A percentile compares a stretch with the other conserved stretches of the same genome.
phyloP scores from a whole-genome alignment of 1,284 basidiomycete genomes.

The Melampsora abietis-canadensis region DNA sequence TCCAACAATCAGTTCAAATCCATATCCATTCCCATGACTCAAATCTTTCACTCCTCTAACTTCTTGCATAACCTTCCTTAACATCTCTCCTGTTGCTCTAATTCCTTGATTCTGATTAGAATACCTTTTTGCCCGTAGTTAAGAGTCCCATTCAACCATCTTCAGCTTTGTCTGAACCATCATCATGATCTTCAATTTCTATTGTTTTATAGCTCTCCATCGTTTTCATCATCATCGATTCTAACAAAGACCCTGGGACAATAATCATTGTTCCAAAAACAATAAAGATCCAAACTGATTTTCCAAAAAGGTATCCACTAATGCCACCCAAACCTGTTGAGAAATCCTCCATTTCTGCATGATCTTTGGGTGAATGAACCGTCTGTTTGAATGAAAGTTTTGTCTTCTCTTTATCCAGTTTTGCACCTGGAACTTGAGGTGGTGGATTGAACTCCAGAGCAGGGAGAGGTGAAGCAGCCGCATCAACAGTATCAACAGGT shows the following conservation, averaged over 20 bases:
- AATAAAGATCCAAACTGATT: constrained; percentile 36
- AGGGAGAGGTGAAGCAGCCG: constrained; percentile 18
- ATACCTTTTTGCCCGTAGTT: constrained; percentile 53
- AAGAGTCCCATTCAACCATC: constrained; percentile 55
- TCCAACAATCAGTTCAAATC: constrained; percentile 66
- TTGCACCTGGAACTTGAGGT: constrained; percentile 44
- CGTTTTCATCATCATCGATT: constrained; percentile 30
- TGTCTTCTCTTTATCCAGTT: constrained; percentile 55
- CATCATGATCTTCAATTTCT: constrained; percentile 15
- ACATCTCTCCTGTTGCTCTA: constrained; percentile 51
- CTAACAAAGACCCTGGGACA: constrained; percentile 21
- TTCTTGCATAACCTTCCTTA: constrained; percentile 52
- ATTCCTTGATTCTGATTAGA: constrained; percentile 53
- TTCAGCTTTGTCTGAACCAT: constrained; percentile 50
- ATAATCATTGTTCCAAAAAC: constrained; percentile 43
- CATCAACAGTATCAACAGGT: constrained; percentile 48
- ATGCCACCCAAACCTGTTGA: constrained; percentile 39
- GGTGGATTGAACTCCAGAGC: constrained; percentile 15
- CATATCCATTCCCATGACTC: constrained; percentile 55
- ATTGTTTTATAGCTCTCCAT: constrained; percentile 19
- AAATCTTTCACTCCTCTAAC: constrained; percentile 52
- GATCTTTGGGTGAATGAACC: constrained; percentile 77
- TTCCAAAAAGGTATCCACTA: constrained; percentile 42
- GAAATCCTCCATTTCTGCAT: constrained; percentile 58
- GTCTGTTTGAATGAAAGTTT: constrained; percentile 80